Base-by-base conservation (phyloP, 495 filamentous ascomycete species). In the Glonium stellatum region DNA sequence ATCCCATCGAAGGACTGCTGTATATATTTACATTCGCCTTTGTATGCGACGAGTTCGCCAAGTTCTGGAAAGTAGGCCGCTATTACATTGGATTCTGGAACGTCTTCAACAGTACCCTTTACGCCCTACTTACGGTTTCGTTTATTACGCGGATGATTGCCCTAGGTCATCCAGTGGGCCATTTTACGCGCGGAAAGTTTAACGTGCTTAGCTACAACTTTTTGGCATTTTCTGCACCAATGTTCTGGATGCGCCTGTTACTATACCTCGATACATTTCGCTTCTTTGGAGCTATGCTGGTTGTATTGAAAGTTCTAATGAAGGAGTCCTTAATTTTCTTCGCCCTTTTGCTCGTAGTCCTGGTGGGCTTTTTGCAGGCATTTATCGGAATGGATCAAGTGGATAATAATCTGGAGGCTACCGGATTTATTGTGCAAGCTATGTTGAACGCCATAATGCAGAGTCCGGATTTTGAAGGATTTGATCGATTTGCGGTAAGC, bases 281-380 rank as follows among this genome's bases (percentile, higher is more conserved):
- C 60, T 98, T 98, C 79, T 97, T 98, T 63, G 93, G 93, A 46
- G 90, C 90, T 54, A 97, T 98, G 95, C 80, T 98, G 36, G 92
- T 97, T 8, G 89, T 98, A 4, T 76, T 98, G 36, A 91, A 96
- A 67, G 91, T 97, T 53, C 97, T 98, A 95, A 97, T 98, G 93
- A 90, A 92, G 67, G 93, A 98, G 70, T 95, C 89, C 57, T 74
- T 98, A 55, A 97, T 97, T 63, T 98, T 98, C 79, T 98, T 98
- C 66, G 89, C 91, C 6, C 80, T 98, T n/a, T 81, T 98, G 5
- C 75, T 85, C 52, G 84, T 97, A 52, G 86, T 98, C 53, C 75
- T 95, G 49, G 72, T 92, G 47, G 93, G 93, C 18, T 98, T 98
- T 74, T 78, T 96, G 52, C 93, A 98, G 74, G 90, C 88, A 0